Evolutionary conservation across 306 rosid genomes (phyloP).

Genomic region (Hippophae tibetana): DNA sequence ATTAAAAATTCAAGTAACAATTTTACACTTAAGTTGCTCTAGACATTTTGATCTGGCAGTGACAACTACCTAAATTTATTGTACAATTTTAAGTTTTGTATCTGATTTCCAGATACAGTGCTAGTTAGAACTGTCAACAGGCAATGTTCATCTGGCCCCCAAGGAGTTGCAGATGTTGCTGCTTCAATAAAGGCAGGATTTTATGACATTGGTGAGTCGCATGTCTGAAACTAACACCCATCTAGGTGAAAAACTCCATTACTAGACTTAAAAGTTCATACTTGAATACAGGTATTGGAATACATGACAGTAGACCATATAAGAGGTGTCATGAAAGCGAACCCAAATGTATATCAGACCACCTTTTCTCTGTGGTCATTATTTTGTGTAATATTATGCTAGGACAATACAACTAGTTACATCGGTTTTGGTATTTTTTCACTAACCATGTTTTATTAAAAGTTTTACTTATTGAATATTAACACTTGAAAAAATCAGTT

Average conservation of each 20-base stretch:
- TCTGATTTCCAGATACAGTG: slow-evolving; percentile 50
- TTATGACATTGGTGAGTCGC: slow-evolving; percentile 65
- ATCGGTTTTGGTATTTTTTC: no score
- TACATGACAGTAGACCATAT: slow-evolving; percentile 46
- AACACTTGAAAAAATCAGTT: no score
- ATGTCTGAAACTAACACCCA: background rate
- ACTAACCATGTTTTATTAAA: no score
- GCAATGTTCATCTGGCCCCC: slow-evolving; percentile 94
- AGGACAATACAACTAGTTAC: background rate
- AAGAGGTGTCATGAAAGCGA: slow-evolving; percentile 14
- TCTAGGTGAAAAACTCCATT: slow-evolving; percentile 1
- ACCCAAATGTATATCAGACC: slow-evolving; percentile 46
- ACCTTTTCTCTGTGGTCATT: background rate
- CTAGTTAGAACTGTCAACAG: slow-evolving; percentile 81
- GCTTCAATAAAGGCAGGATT: slow-evolving; percentile 78
- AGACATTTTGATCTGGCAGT: no score
- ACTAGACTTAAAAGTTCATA: slow-evolving; percentile 4
- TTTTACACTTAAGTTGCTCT: no score
- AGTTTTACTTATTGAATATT: no score
- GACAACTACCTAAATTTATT: no score
- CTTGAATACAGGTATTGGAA: slow-evolving; percentile 57
- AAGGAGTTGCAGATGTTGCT: slow-evolving; percentile 94
- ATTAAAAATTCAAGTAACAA: no score
- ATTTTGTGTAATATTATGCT: background rate
- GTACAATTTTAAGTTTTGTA: background rate